Conservation (phyloP, 2,329 filamentous ascomycete species). For the Hymenoscyphus occultus region DNA sequence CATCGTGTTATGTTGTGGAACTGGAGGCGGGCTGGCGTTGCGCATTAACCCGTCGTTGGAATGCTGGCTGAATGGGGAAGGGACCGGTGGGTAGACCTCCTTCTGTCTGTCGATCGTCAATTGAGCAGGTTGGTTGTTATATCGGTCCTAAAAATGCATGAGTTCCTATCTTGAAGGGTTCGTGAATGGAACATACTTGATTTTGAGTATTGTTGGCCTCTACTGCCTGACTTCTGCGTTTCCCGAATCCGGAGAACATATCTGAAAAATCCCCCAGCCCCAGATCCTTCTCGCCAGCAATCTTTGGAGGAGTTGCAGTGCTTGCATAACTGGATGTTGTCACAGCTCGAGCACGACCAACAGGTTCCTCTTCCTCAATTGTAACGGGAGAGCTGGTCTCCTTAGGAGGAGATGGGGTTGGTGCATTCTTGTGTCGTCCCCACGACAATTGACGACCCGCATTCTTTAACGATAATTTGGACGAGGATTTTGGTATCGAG, state of each 20-base stretch:
- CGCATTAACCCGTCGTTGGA: conserved; percentile 35
- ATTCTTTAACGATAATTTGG: conserved; percentile 34
- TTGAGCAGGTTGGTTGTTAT: conserved; percentile 28
- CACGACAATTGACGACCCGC: conserved; percentile 37
- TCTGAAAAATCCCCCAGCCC: conserved; percentile 37
- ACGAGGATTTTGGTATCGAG: conserved; percentile 31
- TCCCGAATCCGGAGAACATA: conserved; percentile 36
- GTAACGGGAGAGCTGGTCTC: conserved; percentile 23
- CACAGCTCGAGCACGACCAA: conserved; percentile 30
- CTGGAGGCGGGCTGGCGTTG: conserved; percentile 29
- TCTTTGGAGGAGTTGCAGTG: conserved; percentile 35
- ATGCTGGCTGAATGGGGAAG: conserved; percentile 32
- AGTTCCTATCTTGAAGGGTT: neutral
- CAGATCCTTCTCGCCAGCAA: conserved; percentile 30
- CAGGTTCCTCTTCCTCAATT: conserved; percentile 22
- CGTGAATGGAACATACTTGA: conserved; percentile 28
- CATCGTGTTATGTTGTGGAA: conserved; percentile 19
- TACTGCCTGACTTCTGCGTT: conserved; percentile 31
- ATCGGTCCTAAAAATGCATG: neutral
- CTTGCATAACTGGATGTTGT: conserved; percentile 37
- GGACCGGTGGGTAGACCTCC: conserved; percentile 23
- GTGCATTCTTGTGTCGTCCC: conserved; percentile 31
- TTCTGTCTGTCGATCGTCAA: conserved; percentile 32
- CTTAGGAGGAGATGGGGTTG: conserved; percentile 26
- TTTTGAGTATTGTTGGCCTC: conserved; percentile 31